Percentiles rank a stretch among this genome's conserved stretches.
phyloP scores from a whole-genome alignment of 2,329 filamentous ascomycete genomes.

The Paraconiothyrium sp. region DNA sequence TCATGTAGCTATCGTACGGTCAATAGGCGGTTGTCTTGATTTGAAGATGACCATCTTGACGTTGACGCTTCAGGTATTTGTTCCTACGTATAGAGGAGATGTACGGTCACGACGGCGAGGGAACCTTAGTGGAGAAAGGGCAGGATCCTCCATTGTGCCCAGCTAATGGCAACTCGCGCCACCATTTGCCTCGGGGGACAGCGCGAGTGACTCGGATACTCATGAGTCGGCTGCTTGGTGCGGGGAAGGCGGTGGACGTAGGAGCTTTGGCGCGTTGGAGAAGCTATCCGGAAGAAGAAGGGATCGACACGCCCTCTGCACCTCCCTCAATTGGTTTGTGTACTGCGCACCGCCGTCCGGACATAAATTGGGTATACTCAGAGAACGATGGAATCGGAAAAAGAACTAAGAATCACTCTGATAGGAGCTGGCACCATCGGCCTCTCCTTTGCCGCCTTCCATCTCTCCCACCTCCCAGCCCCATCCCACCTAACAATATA shows the following conservation, averaged over 20 bases:
- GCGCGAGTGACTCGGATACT: conserved; percentile 29
- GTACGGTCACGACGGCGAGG: not conserved
- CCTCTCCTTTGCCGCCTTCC: conserved; percentile 65
- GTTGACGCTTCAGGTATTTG: conserved; percentile 1
- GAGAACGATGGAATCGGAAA: conserved; percentile 16
- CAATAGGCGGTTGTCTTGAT: conserved; percentile 55
- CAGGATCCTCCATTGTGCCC: not conserved
- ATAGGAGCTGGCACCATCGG: conserved; percentile 63
- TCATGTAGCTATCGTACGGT: conserved; percentile 32
- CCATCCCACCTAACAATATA: conserved; percentile 57
- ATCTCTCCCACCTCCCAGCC: conserved; percentile 56
- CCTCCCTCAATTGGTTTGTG: not conserved
- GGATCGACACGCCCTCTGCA: conserved; percentile 19
- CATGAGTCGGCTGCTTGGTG: conserved; percentile 39
- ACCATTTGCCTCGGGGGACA: conserved; percentile 25
- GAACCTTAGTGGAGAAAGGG: not conserved
- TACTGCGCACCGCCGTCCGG: not conserved
- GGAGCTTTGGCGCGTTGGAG: conserved; percentile 20
- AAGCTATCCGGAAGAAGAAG: conserved; percentile 22
- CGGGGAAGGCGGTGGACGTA: conserved; percentile 38
- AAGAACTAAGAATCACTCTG: conserved; percentile 48
- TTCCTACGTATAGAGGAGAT: not conserved
- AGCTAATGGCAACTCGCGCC: not conserved
- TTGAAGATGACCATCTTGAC: conserved; percentile 51
- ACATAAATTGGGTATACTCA: not conserved